Evolutionary conservation across 345 rosid species (phyloP), one percentile per base, ranked within the genome.

Genomic region (Salix udensis): DNA sequence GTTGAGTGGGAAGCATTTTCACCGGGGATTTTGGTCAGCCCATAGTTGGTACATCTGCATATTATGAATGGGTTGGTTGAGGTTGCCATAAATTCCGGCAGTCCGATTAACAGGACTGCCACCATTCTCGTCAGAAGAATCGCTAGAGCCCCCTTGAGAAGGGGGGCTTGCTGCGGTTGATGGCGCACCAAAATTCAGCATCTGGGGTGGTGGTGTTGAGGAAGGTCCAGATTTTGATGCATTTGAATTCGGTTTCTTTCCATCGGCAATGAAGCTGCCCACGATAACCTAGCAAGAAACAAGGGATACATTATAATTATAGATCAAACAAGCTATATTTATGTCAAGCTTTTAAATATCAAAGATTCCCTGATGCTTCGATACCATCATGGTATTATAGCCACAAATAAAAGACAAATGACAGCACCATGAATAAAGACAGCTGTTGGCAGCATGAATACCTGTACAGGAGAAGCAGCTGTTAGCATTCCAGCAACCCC

Each of bases 401-500:
- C 14, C 14, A n/a, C 64, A 11, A 9, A n/a, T 46, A n/a, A 58
- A 9, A n/a, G 62, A n/a, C 28, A 58, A 58, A n/a, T n/a, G 62
- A n/a, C 1, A 26, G 28, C 28, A 8, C 5, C 23, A 19, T 4
- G 48, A 67, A 15, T 67, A 14, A 23, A 0, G 30, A 18, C 19
- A 50, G 39, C 44, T 36, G 39, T 14, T 26, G 7, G 72, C 65
- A 55, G 77, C 73, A 68, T 3, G 21, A 58, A 65, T 82, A 91
- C 99, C 97, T 91, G 97, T 70, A 96, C 97, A 12, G 90, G 84
- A 50, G 96, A 79, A 67, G 94, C 99, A 77, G 99, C 99, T 39
- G 80, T 70, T 67, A 96, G 74, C 82, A 80, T 71, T 82, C 98
- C 99, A 15, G 88, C 87, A 73, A 94, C 98, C 65, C 78, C 82